These are phyloP conservation scores for Cladosporium sp. DNA, from an alignment of 2,329 filamentous ascomycete genomes.

Conservation along the genomic window DNA sequence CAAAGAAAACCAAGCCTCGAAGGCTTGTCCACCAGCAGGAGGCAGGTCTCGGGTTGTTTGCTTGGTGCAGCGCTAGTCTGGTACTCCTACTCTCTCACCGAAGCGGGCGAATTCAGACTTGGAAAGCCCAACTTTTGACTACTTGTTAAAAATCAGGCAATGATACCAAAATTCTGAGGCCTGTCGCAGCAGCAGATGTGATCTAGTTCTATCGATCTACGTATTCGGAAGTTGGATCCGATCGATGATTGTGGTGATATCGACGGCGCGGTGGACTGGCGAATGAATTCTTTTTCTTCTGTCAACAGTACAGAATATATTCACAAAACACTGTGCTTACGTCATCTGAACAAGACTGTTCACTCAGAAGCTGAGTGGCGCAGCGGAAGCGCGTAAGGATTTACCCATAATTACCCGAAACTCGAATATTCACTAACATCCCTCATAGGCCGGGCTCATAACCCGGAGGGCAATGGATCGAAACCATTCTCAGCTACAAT, in stretches of 20 bases:
- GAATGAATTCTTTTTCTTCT: not conserved
- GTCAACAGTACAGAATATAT: too few species aligned
- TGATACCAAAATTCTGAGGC: not conserved
- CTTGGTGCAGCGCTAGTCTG: not conserved
- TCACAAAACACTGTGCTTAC: too few species aligned
- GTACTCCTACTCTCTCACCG: not conserved
- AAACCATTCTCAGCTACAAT: constrained; percentile 17
- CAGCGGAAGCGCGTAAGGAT: constrained; percentile 14
- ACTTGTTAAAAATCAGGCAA: not conserved
- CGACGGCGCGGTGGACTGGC: too few species aligned
- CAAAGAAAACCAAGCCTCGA: not conserved
- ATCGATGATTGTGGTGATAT: not conserved
- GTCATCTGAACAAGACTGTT: not conserved
- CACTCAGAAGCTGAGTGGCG: constrained; percentile 12
- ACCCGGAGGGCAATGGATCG: constrained; percentile 19
- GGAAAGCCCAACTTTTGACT: not conserved
- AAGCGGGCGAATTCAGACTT: not conserved
- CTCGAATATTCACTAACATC: not conserved
- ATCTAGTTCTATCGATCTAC: not conserved
- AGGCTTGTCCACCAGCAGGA: not conserved
- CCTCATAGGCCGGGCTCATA: constrained; percentile 12
- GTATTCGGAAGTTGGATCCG: not conserved
- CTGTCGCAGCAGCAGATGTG: not conserved
- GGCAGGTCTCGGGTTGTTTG: not conserved
- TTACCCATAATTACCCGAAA: not conserved